Conservation (phyloP, 2,329 filamentous ascomycete species). For the Dendrostoma leiphaemia region DNA sequence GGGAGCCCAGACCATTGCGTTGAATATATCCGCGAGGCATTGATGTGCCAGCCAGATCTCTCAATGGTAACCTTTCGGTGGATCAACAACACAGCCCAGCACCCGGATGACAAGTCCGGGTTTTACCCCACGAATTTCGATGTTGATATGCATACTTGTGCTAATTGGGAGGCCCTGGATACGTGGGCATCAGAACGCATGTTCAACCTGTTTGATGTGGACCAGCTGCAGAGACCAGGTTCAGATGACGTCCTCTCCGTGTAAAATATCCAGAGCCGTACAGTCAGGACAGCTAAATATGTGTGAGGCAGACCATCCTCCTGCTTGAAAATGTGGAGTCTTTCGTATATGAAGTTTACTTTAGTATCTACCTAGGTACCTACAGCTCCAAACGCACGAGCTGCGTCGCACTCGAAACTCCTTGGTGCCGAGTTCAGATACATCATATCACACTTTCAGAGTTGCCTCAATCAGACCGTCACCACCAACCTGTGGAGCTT, state of each 20-base stretch:
- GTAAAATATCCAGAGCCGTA: too few species aligned
- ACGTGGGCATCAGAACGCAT: not conserved
- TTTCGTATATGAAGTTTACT: too few species aligned
- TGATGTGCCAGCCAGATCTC: not conserved
- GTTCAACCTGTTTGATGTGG: not conserved
- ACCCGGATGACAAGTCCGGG: not conserved
- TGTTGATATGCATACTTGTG: not conserved
- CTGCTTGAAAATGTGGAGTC: too few species aligned
- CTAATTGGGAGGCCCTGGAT: not conserved
- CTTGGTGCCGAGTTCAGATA: too few species aligned
- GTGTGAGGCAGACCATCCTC: too few species aligned
- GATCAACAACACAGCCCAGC: not conserved
- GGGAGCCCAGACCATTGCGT: not conserved
- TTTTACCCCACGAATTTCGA: not conserved
- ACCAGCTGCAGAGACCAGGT: not conserved
- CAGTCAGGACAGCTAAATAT: too few species aligned
- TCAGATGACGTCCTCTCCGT: not conserved
- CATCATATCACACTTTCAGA: too few species aligned
- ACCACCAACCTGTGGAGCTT: conserved; percentile 21
- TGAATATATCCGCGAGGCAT: not conserved
- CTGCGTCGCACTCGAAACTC: too few species aligned
- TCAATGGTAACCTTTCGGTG: not conserved
- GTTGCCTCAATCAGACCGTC: conserved; percentile 19
- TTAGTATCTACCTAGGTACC: too few species aligned
- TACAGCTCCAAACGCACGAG: too few species aligned